Evolutionary conservation across 2,329 filamentous ascomycete genomes (phyloP).

Genomic region (Ophiocordyceps australis): DNA sequence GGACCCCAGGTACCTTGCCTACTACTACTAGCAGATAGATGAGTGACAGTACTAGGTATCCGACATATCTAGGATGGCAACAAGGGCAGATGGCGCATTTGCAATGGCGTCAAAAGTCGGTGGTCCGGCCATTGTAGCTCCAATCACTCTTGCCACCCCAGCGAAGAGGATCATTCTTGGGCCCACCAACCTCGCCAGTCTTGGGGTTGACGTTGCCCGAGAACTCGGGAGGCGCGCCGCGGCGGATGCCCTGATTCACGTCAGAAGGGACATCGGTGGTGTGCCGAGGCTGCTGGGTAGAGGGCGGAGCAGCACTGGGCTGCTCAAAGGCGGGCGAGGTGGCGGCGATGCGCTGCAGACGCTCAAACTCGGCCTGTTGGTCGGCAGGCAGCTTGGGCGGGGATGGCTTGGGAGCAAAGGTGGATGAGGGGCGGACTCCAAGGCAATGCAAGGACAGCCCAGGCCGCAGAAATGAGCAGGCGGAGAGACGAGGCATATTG

Average conservation of each 20-base stretch:
- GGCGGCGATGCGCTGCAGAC: conserved; percentile 50
- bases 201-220: conserved; percentile 80
- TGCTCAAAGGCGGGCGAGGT: conserved; percentile 23
- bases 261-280: conserved; percentile 16
- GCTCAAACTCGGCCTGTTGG: conserved; percentile 81
- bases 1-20: too few relatives aligned
- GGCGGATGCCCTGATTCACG: conserved; percentile 42
- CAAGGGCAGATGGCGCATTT: too few relatives aligned
- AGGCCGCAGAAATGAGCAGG: conserved; percentile 8
- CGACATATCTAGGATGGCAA: too few relatives aligned
- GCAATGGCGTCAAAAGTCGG: conserved; percentile 78
- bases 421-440: conserved; percentile 12
- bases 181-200: conserved; percentile 89
- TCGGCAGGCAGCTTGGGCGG: conserved; percentile 77
- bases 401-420: conserved; percentile 38
- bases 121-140: conserved; percentile 90
- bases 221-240: conserved; percentile 78
- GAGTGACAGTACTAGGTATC: too few relatives aligned
- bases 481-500: not conserved
- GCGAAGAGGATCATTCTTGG: conserved; percentile 88
- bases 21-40: too few relatives aligned
- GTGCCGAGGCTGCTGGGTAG: conserved; percentile 5
- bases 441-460: not conserved
- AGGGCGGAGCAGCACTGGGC: conserved; percentile 9
- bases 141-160: conserved; percentile 67